Percentiles rank a stretch among this genome's conserved stretches.
Conservation (phyloP, 2,329 filamentous ascomycete genomes). For the Ophiosphaerella narmari region DNA sequence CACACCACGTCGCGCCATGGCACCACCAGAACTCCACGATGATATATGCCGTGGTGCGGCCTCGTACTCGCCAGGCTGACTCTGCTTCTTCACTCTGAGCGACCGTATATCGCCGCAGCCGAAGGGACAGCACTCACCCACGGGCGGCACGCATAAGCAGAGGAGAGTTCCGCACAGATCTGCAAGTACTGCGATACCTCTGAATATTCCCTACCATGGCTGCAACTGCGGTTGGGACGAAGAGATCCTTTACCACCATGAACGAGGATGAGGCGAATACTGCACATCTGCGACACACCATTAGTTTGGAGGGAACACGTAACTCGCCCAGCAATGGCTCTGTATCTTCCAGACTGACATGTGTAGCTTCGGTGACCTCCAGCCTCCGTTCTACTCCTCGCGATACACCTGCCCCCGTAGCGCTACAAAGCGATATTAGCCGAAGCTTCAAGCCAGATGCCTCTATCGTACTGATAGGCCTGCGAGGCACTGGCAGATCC, state of each 20-base stretch:
- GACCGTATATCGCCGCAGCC: not conserved
- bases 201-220: constrained; percentile 23
- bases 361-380: constrained; percentile 25
- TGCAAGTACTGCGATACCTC: too few species aligned
- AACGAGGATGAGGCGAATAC: constrained; percentile 16
- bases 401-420: constrained; percentile 28
- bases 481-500: constrained; percentile 75
- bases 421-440: constrained; percentile 22
- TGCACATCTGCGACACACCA: constrained; percentile 6
- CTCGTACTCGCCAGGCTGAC: constrained; percentile 7
- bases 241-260: constrained; percentile 34
- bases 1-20: constrained; percentile 12
- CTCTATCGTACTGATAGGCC: constrained; percentile 73
- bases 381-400: constrained; percentile 36
- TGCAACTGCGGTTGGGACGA: constrained; percentile 32
- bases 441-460: constrained; percentile 62
- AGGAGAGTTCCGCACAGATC: too few species aligned
- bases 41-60: not conserved
- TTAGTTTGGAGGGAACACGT: constrained; percentile 15
- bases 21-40: constrained; percentile 1
- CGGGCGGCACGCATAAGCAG: not conserved
- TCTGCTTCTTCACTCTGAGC: not conserved
- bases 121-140: not conserved
- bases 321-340: not conserved
- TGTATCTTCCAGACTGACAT: constrained; percentile 4